Conservation (phyloP, 345 rosid species). For the Ailanthus altissimus region DNA sequence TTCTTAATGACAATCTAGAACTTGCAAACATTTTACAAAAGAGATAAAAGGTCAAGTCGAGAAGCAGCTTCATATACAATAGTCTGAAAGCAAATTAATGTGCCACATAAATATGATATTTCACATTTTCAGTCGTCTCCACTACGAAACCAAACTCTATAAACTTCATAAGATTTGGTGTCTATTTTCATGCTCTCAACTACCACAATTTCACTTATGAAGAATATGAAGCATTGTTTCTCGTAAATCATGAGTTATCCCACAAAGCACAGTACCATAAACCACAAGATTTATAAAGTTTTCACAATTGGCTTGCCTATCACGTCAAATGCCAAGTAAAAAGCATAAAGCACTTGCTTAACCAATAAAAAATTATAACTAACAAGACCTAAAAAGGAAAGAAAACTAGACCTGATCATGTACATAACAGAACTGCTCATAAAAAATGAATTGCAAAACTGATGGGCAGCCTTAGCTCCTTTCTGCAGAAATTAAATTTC, state of each 20-base stretch:
- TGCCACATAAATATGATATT: neutral
- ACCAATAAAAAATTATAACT: neutral
- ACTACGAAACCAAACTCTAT: neutral
- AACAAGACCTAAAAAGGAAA: neutral
- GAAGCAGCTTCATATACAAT: neutral
- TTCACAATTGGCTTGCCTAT: neutral
- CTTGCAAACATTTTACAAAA: neutral
- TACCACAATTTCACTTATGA: neutral
- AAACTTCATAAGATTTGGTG: neutral
- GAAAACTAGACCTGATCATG: constrained; percentile 81
- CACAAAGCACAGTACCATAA: neutral
- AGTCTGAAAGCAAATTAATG: neutral
- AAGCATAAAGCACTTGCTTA: neutral
- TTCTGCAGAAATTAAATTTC: constrained; percentile 49
- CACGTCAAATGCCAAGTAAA: neutral
- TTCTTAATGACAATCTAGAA: neutral
- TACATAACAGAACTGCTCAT: constrained; percentile 84
- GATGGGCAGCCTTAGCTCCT: constrained; percentile 76
- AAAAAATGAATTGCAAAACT: constrained; percentile 70
- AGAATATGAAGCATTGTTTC: neutral
- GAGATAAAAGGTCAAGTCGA: neutral
- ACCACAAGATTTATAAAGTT: neutral
- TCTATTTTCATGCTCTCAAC: neutral
- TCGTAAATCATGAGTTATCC: neutral
- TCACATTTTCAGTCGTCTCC: neutral